Evolutionary conservation across 768 basidiomycete species (phyloP).

Genomic region (Filobasidium floriforme): DNA sequence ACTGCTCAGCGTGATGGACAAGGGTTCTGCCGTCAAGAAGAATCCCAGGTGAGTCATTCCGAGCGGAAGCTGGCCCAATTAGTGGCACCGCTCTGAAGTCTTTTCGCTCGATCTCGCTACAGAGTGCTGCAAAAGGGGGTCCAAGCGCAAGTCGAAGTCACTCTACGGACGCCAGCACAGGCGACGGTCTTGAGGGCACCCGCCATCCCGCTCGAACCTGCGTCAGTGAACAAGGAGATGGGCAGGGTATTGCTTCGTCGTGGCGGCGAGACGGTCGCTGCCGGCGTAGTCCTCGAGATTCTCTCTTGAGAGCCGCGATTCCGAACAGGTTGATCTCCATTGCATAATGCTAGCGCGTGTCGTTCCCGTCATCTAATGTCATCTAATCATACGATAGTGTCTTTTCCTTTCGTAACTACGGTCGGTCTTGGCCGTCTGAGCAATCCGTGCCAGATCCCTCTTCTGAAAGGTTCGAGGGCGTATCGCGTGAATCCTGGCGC

Average conservation of each 20-base stretch:
- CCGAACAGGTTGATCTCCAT: too few relatives aligned
- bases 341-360: too few relatives aligned
- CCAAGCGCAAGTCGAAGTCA: conserved; percentile 80
- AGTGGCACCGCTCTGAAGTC: neutral
- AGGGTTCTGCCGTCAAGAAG: conserved; percentile 64
- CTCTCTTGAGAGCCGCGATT: neutral
- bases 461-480: conserved; percentile 58
- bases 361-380: neutral
- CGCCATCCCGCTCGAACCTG: conserved; percentile 78
- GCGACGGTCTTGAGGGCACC: conserved; percentile 51
- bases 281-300: conserved; percentile 52
- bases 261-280: conserved; percentile 87
- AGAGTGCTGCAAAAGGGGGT: conserved; percentile 78
- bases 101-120: neutral
- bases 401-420: neutral
- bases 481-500: conserved; percentile 64
- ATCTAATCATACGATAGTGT: neutral
- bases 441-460: conserved; percentile 22
- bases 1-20: conserved; percentile 70
- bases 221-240: conserved; percentile 87
- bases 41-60: conserved; percentile 65
- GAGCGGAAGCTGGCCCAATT: neutral
- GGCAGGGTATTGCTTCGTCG: conserved; percentile 79
- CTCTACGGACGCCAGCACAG: conserved; percentile 56
- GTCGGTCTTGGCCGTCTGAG: conserved; percentile 8